Evolutionary conservation across 257 asterid genomes (phyloP), one percentile per base, ranked within the genome.

Genomic region (Ballota nigra): DNA sequence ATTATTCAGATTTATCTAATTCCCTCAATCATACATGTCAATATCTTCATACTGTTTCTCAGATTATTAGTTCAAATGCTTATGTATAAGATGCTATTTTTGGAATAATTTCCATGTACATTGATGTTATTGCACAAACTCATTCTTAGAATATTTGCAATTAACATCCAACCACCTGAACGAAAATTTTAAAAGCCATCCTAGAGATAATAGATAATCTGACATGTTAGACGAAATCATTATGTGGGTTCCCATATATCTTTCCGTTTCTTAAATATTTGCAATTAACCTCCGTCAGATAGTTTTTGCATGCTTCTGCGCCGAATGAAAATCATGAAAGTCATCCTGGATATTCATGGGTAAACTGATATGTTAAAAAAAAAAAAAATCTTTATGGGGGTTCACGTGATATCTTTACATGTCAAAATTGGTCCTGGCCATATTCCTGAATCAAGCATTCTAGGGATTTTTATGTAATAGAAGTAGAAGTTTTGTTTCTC

Each of bases 391-490:
- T 55, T 22, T 28, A 31, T 43, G 53, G 22, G 51, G 31, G 31
- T 52, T 51, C 2, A 33, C n/a, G 71, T 47, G 20, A 55, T 43
- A 65, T 63, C 22, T 73, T 22, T 38, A 13, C 23, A 66, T 71
- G 58, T 60, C 43, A n/a, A 52, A 36, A 60, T 61, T 52, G 24
- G 55, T 26, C 28, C 49, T 51, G 63, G 47, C 68, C 33, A 40
- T 63, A 57, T 57, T 8, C 72, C 36, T 51, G 8, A 23, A 18
- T 60, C 24, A 23, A n/a, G 59, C 78, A 53, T 70, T 33, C 15
- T 57, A 43, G 34, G 58, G 68, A 52, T 70, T 63, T 73, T 67
- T 26, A 66, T 67, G 23, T 43, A 51, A 34, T 49, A 29, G 43
- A 72, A 62, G 51, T 51, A 40, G 34, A 49, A 36, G 52, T 53